Evolutionary conservation across 2,329 filamentous ascomycete genomes (phyloP).

Genomic region (Alternaria triticimaculans): DNA sequence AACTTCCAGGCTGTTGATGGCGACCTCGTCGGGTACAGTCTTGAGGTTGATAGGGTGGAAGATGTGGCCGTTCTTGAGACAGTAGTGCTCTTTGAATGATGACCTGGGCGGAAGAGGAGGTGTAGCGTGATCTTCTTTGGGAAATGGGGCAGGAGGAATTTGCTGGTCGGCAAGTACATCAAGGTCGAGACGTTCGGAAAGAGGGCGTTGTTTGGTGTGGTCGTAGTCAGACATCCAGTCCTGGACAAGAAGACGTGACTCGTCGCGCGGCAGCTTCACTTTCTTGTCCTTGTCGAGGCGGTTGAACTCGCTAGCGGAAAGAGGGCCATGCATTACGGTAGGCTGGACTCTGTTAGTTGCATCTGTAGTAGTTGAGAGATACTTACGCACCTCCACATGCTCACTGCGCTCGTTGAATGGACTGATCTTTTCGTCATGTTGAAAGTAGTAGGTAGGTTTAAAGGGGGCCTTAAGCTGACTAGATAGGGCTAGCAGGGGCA

Average conservation of each 20-base stretch:
- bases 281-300: conserved; percentile 12
- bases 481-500: not conserved
- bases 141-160: conserved; percentile 26
- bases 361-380: not conserved
- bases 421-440: conserved; percentile 3
- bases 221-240: conserved; percentile 28
- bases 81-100: conserved; percentile 24
- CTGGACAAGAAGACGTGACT: conserved; percentile 17
- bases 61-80: conserved; percentile 28
- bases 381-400: conserved; percentile 7
- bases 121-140: conserved; percentile 15
- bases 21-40: conserved; percentile 19
- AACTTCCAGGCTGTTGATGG: conserved; percentile 24
- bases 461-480: not conserved
- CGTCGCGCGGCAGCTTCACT: conserved; percentile 15
- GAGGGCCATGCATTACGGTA: not conserved
- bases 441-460: not conserved
- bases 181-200: conserved; percentile 23
- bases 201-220: conserved; percentile 20
- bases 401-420: conserved; percentile 3
- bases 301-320: not conserved
- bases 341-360: conserved; percentile 2
- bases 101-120: conserved; percentile 1
- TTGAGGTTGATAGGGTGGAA: conserved; percentile 26
- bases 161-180: conserved; percentile 29